A percentile compares a stretch with the other conserved stretches of the same genome.
phyloP scores from a whole-genome alignment of 257 asterid genomes.

The Avicennia marina region DNA sequence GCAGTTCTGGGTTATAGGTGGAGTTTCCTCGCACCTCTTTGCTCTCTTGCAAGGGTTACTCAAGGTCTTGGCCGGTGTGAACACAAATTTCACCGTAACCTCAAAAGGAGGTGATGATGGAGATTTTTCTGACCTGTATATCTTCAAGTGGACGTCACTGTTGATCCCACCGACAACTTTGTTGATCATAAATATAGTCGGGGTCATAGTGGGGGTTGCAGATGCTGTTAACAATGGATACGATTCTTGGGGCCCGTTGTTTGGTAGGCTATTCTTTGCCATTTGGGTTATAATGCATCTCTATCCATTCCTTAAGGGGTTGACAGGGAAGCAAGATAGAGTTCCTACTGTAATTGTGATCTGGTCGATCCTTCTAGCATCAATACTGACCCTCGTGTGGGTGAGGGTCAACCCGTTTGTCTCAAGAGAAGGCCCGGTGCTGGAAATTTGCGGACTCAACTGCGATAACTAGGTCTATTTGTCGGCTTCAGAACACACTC shows the following conservation, averaged over 20 bases:
- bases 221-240: constrained; percentile 61
- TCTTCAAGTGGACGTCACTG: constrained; percentile 62
- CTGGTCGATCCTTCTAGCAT: constrained; percentile 60
- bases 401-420: constrained; percentile 61
- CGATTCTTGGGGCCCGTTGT: constrained; percentile 65
- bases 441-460: constrained; percentile 53
- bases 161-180: constrained; percentile 55
- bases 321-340: constrained; percentile 48
- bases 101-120: constrained; percentile 64
- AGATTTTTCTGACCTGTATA: constrained; percentile 43
- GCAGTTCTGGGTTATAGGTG: constrained; percentile 79
- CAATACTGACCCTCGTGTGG: constrained; percentile 55
- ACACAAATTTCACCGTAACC: constrained; percentile 56
- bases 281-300: constrained; percentile 65
- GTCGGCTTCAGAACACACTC: no score
- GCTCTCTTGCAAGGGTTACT: constrained; percentile 68
- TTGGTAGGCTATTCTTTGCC: constrained; percentile 55
- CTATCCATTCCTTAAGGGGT: constrained; percentile 62
- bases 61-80: constrained; percentile 58
- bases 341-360: constrained; percentile 55
- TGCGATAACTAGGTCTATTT: constrained; percentile 33
- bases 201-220: constrained; percentile 48
- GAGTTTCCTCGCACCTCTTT: constrained; percentile 54
- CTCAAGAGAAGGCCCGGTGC: constrained; percentile 53
- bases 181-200: constrained; percentile 46